Percentiles rank a stretch among this genome's conserved stretches.
These are phyloP conservation scores for Sporisorium sorghi DNA, from an alignment of 1,284 basidiomycete species.

Conservation along the genomic window DNA sequence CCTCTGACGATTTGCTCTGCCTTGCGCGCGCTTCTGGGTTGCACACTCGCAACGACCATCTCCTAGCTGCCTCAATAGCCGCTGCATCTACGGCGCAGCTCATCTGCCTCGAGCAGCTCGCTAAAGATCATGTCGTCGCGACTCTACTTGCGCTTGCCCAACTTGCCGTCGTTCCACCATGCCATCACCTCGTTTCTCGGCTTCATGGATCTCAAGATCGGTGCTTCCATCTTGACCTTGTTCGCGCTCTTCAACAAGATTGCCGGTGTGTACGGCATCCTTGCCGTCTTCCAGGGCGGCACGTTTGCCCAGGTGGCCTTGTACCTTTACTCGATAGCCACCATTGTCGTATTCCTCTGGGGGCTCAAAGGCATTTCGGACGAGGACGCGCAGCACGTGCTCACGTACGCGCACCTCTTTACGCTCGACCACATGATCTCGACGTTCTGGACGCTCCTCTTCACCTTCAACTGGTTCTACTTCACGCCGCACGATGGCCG, in stretches of 20 bases:
- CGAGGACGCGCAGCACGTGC: slow-evolving; percentile 73
- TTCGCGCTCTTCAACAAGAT: slow-evolving; percentile 89
- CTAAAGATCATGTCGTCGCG: slow-evolving; percentile 56
- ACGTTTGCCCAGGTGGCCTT: slow-evolving; percentile 82
- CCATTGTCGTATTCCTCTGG: slow-evolving; percentile 85
- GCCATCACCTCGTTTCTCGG: slow-evolving; percentile 64
- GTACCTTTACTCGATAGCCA: slow-evolving; percentile 90
- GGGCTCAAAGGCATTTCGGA: slow-evolving; percentile 85
- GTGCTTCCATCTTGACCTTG: slow-evolving; percentile 64
- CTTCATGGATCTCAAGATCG: slow-evolving; percentile 67
- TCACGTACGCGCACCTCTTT: slow-evolving; percentile 92
- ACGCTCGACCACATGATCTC: slow-evolving; percentile 90
- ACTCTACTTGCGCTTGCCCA: slow-evolving; percentile 56
- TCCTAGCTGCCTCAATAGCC: not conserved
- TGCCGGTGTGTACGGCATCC: slow-evolving; percentile 93
- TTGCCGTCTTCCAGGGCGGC: slow-evolving; percentile 87
- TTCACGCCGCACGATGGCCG: slow-evolving; percentile 86
- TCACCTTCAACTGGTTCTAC: slow-evolving; percentile 88
- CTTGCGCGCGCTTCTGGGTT: not conserved
- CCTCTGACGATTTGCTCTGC: not conserved
- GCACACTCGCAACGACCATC: no score
- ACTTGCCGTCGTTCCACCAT: slow-evolving; percentile 54
- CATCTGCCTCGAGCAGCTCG: not conserved
- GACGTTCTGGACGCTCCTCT: slow-evolving; percentile 91
- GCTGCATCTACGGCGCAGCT: no score